These are phyloP conservation scores for Hypoxylon sp. DNA, from an alignment of 2,329 filamentous ascomycete genomes.

Conservation along the genomic window DNA sequence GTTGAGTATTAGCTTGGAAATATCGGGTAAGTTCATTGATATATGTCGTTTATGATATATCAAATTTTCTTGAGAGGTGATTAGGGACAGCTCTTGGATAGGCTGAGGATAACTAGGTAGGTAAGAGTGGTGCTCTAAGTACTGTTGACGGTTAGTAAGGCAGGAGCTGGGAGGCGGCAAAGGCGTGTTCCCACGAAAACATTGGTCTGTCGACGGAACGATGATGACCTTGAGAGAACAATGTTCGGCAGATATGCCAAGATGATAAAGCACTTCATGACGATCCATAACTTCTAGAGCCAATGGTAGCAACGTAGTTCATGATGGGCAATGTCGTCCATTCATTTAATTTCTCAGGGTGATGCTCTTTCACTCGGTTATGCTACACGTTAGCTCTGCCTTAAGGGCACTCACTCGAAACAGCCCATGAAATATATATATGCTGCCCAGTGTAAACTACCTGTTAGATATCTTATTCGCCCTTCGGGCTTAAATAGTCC, in stretches of 20 bases:
- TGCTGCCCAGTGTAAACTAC: too few species aligned
- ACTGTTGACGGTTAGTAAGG: background rate
- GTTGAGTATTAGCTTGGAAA: background rate
- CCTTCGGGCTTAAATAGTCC: too few species aligned
- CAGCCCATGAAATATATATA: too few species aligned
- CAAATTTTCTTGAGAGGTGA: background rate
- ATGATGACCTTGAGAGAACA: background rate
- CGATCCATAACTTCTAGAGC: background rate
- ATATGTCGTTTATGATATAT: background rate
- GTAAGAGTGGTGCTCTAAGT: too few species aligned
- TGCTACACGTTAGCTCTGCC: too few species aligned
- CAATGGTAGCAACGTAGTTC: background rate
- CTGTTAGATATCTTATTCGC: too few species aligned
- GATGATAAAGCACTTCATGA: background rate
- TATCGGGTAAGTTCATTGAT: background rate
- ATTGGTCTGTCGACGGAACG: background rate
- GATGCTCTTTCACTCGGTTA: background rate
- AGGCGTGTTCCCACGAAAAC: background rate
- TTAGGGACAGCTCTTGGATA: background rate
- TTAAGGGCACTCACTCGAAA: too few species aligned
- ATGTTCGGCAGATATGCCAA: background rate
- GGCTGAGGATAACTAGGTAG: background rate
- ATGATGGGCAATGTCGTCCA: background rate
- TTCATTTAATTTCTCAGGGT: background rate
- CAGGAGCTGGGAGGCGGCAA: background rate